Evolutionary conservation across 2,329 filamentous ascomycete species (phyloP), one percentile per base, ranked within the genome.

Genomic region (Clonostachys rhizophaga): DNA sequence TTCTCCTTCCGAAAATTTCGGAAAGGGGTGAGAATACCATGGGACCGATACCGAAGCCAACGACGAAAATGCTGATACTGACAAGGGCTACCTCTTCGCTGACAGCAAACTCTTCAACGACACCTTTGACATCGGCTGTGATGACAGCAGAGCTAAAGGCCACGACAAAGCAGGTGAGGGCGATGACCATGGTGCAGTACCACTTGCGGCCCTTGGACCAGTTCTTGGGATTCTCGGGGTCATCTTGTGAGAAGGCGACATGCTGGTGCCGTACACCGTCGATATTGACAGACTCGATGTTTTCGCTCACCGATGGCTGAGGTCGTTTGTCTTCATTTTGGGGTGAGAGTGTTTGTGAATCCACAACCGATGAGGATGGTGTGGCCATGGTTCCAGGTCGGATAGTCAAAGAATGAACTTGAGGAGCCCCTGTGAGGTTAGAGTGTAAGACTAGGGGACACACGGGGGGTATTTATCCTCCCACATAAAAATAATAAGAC

Each of bases 101-200:
- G 47, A 91, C 81, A 46, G 75, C 47, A 53, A 95, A 91, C 45
- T 81, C 74, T 13, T 81, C 58, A 1, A 71, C 63, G 0, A 89
- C 82, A 2, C 84, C 86, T 4, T 60, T 68, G 5, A 95, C 72
- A 60, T 91, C 86, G 11, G 89, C 82, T 0, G 90, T 95, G 60
- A 95, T 84, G 53, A 95, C 84, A 45, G 83, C 82, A 43, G 84
- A 89, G 24, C 75, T 72, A 49, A 89, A 81, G 0, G 86, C 84
- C 41, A 89, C 86, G 36, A 87, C 83, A 59, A 90, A 89, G 58
- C 86, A 89, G 2, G 85, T 88, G 17, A 79, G 52, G 2, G 90
- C 87, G 0, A 95, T 89, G 14, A 89, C 82, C 85, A 95, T 90
- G 20, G 90, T 96, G 59, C 81, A 86, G 58, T 85, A 89, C 88